A percentile compares a stretch with the other conserved stretches of the same genome.
Evolutionary conservation across 345 rosid species (phyloP).

Genomic region (Isatis tinctoria): DNA sequence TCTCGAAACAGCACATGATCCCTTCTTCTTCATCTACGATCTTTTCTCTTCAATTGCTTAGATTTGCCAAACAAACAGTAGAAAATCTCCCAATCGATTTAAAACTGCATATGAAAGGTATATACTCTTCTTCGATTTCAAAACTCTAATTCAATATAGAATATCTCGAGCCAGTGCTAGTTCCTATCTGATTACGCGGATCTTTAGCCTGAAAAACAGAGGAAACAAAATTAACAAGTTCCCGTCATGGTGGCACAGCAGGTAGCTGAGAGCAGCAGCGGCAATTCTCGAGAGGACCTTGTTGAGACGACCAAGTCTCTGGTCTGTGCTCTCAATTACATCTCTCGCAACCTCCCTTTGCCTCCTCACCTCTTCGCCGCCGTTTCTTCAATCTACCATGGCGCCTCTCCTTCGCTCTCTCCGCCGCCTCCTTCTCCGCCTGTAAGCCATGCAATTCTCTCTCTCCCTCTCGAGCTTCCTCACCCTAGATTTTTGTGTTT

Average conservation of each 20-base stretch:
- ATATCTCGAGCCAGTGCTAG: too few species aligned
- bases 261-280: constrained; percentile 43
- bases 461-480: neutral
- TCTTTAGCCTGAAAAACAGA: too few species aligned
- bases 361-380: constrained; percentile 62
- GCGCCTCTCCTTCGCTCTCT: constrained; percentile 50
- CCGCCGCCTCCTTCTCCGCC: constrained; percentile 31
- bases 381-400: constrained; percentile 68
- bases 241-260: constrained; percentile 81
- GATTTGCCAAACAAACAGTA: too few species aligned
- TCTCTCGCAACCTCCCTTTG: constrained; percentile 87
- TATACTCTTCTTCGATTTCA: too few species aligned
- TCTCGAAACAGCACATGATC: too few species aligned
- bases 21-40: too few species aligned
- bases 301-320: constrained; percentile 59
- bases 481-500: constrained; percentile 8
- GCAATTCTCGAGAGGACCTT: constrained; percentile 32
- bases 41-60: too few species aligned
- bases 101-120: too few species aligned
- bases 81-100: too few species aligned
- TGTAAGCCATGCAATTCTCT: neutral
- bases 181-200: too few species aligned
- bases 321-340: constrained; percentile 74
- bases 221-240: too few species aligned
- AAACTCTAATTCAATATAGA: too few species aligned